A percentile compares a stretch with the other conserved stretches of the same genome.
These are phyloP conservation scores for Cryptosporidium canis DNA, from an alignment of 169 alveolate species.

Conservation along the genomic window DNA sequence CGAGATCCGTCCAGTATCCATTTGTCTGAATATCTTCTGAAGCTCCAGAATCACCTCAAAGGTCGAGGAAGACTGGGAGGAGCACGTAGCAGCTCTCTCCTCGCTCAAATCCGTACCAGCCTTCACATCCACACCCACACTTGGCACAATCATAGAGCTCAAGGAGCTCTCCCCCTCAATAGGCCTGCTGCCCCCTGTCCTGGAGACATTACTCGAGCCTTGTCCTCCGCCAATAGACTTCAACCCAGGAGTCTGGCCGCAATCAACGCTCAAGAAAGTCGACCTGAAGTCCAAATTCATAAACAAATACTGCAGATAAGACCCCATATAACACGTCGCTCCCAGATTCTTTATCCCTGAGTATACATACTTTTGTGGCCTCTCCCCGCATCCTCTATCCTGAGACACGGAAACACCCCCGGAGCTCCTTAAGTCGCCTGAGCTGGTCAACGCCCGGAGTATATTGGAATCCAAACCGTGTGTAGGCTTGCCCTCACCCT, in stretches of 20 bases:
- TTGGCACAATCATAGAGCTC: conserved; percentile 39
- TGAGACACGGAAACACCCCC: neutral
- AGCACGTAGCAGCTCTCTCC: neutral
- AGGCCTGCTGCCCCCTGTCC: neutral
- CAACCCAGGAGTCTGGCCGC: neutral
- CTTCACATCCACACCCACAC: neutral
- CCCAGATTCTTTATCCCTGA: conserved; percentile 67
- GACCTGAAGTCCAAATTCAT: conserved; percentile 71
- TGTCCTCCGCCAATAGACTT: neutral
- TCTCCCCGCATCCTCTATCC: neutral
- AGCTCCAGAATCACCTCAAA: conserved; percentile 47
- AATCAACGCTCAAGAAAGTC: conserved; percentile 14
- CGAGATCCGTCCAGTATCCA: conserved; percentile 51
- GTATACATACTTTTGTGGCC: conserved; percentile 26
- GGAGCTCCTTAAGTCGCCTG: neutral
- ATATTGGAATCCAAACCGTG: conserved; percentile 20
- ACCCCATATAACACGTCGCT: conserved; percentile 71
- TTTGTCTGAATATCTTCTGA: conserved; percentile 51
- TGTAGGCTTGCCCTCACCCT: neutral
- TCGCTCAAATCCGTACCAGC: neutral
- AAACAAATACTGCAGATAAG: conserved; percentile 67
- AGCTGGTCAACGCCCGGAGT: neutral
- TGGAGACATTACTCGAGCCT: neutral
- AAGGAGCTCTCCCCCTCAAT: conserved; percentile 32
- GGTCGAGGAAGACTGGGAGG: neutral